A percentile compares a stretch with the other conserved stretches of the same genome.
Evolutionary conservation across 2,329 filamentous ascomycete genomes (phyloP).

Genomic region (Cladophialophora exuberans): DNA sequence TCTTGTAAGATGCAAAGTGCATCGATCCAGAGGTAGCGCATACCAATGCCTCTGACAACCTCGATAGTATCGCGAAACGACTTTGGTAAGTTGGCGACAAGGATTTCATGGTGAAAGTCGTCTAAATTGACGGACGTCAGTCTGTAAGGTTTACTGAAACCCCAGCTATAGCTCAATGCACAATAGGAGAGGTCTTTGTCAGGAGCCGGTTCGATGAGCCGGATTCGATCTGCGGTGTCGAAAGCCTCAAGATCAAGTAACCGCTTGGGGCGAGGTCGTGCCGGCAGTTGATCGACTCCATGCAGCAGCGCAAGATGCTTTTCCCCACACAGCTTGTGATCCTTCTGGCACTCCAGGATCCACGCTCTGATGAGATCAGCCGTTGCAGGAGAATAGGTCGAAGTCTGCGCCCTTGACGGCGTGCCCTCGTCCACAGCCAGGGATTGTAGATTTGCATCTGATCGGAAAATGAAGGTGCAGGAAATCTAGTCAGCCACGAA

Average conservation of each 20-base stretch:
- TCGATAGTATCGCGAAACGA: neutral
- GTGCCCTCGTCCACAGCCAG: neutral
- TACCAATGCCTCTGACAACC: neutral
- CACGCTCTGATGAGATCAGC: constrained; percentile 1
- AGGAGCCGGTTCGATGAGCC: neutral
- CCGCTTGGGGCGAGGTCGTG: neutral
- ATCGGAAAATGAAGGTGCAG: too few species aligned
- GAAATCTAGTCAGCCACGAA: neutral
- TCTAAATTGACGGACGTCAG: neutral
- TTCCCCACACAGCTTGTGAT: neutral
- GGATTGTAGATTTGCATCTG: neutral
- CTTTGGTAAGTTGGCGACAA: constrained; percentile 6
- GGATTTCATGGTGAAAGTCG: neutral
- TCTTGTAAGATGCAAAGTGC: neutral
- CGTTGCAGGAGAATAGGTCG: neutral
- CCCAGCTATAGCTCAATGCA: neutral
- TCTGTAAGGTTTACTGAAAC: neutral
- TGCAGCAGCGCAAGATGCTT: neutral
- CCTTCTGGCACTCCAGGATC: neutral
- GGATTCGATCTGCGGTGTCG: neutral
- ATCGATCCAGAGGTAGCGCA: neutral
- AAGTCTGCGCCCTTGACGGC: neutral
- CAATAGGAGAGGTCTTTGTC: neutral
- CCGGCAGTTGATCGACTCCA: neutral
- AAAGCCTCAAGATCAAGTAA: neutral